Percentiles rank a stretch among this genome's conserved stretches.
Conservation (phyloP, 2,329 filamentous ascomycete genomes). For the Dothiorella sarmentorum region DNA sequence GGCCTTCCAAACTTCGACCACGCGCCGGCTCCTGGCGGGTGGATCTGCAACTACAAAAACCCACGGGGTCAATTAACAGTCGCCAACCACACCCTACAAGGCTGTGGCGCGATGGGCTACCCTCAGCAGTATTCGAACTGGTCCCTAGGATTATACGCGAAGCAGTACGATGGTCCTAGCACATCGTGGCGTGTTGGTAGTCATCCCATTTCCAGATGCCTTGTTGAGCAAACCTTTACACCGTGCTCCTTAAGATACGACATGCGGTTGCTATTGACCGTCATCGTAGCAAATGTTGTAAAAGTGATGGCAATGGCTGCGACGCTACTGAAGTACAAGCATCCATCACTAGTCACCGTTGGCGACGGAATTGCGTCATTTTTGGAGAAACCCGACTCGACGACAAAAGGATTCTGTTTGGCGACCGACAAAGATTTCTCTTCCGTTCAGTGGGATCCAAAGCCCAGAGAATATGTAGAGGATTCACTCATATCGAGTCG, state of each 20-base stretch:
- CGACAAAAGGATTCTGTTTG: neutral
- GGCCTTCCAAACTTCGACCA: no score
- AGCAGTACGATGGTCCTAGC: neutral
- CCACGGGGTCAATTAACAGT: no score
- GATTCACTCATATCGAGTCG: no score
- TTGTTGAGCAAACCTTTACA: neutral
- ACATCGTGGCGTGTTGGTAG: neutral
- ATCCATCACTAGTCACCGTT: constrained; percentile 21
- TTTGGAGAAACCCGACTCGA: constrained; percentile 12
- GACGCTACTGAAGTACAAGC: constrained; percentile 19
- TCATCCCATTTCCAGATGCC: neutral
- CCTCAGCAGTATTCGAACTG: neutral
- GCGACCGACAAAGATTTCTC: neutral
- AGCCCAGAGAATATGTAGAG: neutral
- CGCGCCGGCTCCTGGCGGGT: no score
- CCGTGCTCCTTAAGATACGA: constrained; percentile 26
- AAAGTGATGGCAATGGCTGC: constrained; percentile 24
- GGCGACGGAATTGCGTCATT: constrained; percentile 25
- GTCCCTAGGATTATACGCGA: neutral
- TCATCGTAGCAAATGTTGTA: constrained; percentile 23
- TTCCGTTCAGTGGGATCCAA: neutral
- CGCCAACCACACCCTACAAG: no score
- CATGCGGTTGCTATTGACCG: constrained; percentile 26
- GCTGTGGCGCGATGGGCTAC: no score
- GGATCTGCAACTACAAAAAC: no score